These are phyloP conservation scores for Eucalyptus fibrosa DNA, from an alignment of 345 rosid species.

Conservation along the genomic window DNA sequence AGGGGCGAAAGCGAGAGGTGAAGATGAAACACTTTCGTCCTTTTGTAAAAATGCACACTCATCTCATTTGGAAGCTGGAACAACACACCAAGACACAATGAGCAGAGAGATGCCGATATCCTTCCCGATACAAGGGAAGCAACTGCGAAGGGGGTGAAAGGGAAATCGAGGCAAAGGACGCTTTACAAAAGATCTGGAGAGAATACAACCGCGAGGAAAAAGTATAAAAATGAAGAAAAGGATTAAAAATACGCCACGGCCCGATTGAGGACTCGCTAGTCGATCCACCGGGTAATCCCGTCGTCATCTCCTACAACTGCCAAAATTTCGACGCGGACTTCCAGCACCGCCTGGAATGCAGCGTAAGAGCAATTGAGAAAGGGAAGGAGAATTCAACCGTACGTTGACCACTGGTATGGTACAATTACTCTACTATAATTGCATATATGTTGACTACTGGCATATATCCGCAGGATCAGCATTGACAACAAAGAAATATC, in stretches of 20 bases:
- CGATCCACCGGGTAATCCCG: conserved; percentile 87
- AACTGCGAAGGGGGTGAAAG: neutral
- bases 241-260: neutral
- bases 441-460: neutral
- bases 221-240: neutral
- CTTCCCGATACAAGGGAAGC: neutral
- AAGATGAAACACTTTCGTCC: neutral
- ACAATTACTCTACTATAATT: neutral
- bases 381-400: neutral
- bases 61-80: neutral
- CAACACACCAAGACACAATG: neutral
- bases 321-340: conserved; percentile 67
- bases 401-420: neutral
- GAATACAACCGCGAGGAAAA: neutral
- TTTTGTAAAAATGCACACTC: neutral
- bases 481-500: neutral
- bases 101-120: neutral
- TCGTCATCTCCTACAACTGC: conserved; percentile 77
- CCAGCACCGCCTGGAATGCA: conserved; percentile 63
- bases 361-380: neutral
- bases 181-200: conserved; percentile 17
- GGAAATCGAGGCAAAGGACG: neutral
- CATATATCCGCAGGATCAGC: neutral
- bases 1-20: neutral
- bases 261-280: conserved; percentile 5